Percentiles rank a stretch among this genome's conserved stretches.
Conservation (phyloP, 2,329 filamentous ascomycete genomes). For the Fusarium sacchari region DNA sequence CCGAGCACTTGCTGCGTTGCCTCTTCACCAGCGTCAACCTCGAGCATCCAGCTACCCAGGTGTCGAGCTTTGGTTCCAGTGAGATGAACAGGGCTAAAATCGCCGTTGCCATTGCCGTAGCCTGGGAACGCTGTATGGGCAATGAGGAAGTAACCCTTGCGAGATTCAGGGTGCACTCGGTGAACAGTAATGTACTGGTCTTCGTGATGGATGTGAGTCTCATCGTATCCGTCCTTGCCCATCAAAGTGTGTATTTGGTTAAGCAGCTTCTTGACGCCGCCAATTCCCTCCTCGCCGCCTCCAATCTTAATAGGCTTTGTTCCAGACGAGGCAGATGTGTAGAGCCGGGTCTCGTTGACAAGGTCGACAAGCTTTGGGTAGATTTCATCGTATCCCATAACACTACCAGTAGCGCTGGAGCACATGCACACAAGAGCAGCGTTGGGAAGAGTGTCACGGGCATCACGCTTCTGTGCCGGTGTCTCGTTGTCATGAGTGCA, state of each 20-base stretch:
- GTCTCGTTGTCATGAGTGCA: conserved; percentile 99
- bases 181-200: conserved; percentile 97
- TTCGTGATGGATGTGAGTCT: conserved; percentile 97
- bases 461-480: conserved; percentile 93
- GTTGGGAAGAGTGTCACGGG: conserved; percentile 91
- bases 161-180: conserved; percentile 88
- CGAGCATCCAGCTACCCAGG: conserved; percentile 90
- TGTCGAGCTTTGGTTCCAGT: conserved; percentile 85
- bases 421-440: conserved; percentile 97
- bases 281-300: conserved; percentile 84
- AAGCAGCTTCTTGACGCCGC: conserved; percentile 87
- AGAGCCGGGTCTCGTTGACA: conserved; percentile 86
- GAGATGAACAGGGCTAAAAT: conserved; percentile 81
- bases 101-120: conserved; percentile 84
- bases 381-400: conserved; percentile 98
- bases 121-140: conserved; percentile 96
- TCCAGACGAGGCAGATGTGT: conserved; percentile 79
- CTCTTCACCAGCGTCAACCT: conserved; percentile 82
- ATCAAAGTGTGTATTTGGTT: conserved; percentile 96
- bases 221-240: conserved; percentile 93
- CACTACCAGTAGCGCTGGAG: conserved; percentile 90
- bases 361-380: conserved; percentile 94
- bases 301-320: conserved; percentile 68
- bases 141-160: conserved; percentile 94
- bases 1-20: conserved; percentile 70